These are phyloP conservation scores for Pseudoscleropodium purum DNA, from an alignment of 225 moss, liverwort and hornwort genomes.

Conservation along the genomic window DNA sequence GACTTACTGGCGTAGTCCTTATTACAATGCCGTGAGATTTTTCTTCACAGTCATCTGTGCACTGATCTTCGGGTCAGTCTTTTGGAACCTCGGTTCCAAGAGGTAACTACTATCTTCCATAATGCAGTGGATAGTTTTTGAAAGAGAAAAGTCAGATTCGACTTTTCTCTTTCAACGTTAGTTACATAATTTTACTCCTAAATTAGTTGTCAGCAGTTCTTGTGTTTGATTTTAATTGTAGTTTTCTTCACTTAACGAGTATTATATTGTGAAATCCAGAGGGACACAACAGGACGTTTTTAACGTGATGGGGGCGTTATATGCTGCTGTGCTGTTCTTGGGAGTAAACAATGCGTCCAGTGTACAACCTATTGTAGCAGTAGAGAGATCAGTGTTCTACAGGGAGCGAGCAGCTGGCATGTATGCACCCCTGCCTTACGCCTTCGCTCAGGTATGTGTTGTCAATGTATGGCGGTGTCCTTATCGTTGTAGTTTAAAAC, in stretches of 20 bases:
- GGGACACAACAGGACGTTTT: slow-evolving; percentile 67
- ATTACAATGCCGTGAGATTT: slow-evolving; percentile 82
- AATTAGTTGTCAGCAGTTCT: neutral
- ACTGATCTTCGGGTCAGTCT: slow-evolving; percentile 77
- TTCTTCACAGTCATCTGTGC: slow-evolving; percentile 76
- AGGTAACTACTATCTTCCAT: slow-evolving; percentile 28
- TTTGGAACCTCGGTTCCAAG: slow-evolving; percentile 80
- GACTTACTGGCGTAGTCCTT: slow-evolving; percentile 96
- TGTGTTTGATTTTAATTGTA: neutral
- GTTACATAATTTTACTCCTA: neutral
- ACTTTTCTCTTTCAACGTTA: neutral
- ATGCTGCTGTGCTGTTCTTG: slow-evolving; percentile 82
- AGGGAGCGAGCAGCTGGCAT: slow-evolving; percentile 92
- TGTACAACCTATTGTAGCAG: slow-evolving; percentile 83
- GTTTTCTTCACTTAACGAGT: neutral
- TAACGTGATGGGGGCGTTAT: slow-evolving; percentile 88
- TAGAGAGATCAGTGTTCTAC: slow-evolving; percentile 88
- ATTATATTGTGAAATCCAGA: slow-evolving; percentile 18
- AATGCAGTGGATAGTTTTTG: neutral
- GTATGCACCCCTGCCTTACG: slow-evolving; percentile 87
- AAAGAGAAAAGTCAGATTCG: neutral
- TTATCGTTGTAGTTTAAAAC: neutral
- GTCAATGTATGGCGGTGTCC: neutral
- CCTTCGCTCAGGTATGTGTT: slow-evolving; percentile 61
- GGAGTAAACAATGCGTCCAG: slow-evolving; percentile 82